phyloP scores from a whole-genome alignment of 1,284 basidiomycete genomes.

The Trichosporon sp. region DNA sequence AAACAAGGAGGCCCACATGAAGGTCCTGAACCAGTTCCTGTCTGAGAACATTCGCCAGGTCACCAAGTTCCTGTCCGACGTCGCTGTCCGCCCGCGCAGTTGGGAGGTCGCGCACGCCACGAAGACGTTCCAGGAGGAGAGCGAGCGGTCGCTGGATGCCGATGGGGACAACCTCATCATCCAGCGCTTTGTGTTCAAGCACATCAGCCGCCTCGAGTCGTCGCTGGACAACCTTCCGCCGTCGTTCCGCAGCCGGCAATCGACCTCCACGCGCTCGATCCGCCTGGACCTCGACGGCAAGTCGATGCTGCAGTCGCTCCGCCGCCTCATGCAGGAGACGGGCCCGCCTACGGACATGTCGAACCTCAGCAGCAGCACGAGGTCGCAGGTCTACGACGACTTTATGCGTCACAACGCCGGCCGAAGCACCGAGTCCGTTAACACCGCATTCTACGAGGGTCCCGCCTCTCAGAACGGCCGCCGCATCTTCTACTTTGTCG shows the following conservation, averaged over 20 bases:
- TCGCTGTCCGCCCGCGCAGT: constrained; percentile 55
- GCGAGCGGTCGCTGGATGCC: constrained; percentile 32
- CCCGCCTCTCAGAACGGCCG: constrained; percentile 49
- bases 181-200: constrained; percentile 40
- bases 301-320: constrained; percentile 69
- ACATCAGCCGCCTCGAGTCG: constrained; percentile 32
- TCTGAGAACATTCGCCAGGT: constrained; percentile 71
- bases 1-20: constrained; percentile 76
- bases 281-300: constrained; percentile 60
- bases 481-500: constrained; percentile 51
- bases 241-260: constrained; percentile 23
- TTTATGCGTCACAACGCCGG: constrained; percentile 66
- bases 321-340: constrained; percentile 68
- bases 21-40: constrained; percentile 71
- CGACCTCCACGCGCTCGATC: constrained; percentile 23
- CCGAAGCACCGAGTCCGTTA: constrained; percentile 60
- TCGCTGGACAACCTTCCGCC: constrained; percentile 31
- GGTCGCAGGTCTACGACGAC: constrained; percentile 51
- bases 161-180: constrained; percentile 40
- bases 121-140: constrained; percentile 36
- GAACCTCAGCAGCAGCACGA: constrained; percentile 55
- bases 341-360: constrained; percentile 67
- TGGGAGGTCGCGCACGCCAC: constrained; percentile 35
- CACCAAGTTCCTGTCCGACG: constrained; percentile 73
- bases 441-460: constrained; percentile 65